phyloP scores from a whole-genome alignment of 805 yeast species.

The Metschnikowia amazonensis region DNA sequence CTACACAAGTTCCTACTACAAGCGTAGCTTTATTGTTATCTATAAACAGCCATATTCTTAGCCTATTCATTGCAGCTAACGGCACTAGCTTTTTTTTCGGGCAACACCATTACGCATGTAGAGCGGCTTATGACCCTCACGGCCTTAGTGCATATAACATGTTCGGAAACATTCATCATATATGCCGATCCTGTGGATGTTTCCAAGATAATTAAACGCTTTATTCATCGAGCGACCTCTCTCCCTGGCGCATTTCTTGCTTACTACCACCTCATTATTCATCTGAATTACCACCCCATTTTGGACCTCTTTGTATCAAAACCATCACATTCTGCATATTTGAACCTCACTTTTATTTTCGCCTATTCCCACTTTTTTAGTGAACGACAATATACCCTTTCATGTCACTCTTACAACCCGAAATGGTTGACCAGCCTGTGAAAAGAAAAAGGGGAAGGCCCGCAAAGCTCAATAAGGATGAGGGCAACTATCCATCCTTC shows the following conservation, averaged over 20 bases:
- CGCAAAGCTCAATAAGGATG: conserved; percentile 39
- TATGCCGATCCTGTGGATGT: conserved; percentile 4
- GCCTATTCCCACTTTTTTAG: not conserved
- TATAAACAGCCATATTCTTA: too few relatives aligned
- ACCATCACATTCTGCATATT: not conserved
- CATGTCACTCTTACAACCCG: conserved; percentile 2
- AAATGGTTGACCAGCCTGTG: conserved; percentile 17
- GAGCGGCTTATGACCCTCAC: conserved; percentile 1
- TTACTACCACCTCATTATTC: not conserved
- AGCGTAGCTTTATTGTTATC: not conserved
- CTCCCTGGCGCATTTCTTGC: not conserved
- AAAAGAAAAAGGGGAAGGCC: conserved; percentile 46
- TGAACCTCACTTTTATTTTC: not conserved
- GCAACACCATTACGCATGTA: not conserved
- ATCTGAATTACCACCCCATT: not conserved
- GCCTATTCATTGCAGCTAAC: not conserved
- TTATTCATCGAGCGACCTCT: not conserved
- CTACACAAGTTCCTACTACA: not conserved
- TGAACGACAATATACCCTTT: not conserved
- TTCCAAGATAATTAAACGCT: not conserved
- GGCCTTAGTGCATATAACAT: not conserved
- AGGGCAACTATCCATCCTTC: conserved; percentile 30
- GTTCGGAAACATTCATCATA: conserved; percentile 1
- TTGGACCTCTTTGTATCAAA: not conserved
- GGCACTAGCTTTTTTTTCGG: not conserved